Evolutionary conservation across 106 monocot species (phyloP).

Genomic region (Dendrobium huoshanense): DNA sequence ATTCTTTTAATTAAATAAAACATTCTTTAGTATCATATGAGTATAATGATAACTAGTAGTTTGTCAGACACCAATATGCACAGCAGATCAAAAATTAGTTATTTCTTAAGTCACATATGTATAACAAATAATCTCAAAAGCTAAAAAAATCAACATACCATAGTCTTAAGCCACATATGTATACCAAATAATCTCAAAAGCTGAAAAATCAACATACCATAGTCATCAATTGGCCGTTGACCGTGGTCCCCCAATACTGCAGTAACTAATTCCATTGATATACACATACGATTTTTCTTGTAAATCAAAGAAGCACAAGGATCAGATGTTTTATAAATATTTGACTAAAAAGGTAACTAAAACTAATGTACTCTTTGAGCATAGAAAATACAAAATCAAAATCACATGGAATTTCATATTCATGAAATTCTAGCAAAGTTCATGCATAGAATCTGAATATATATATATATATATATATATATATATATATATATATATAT

Average conservation of each 20-base stretch:
- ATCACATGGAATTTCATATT: not conserved
- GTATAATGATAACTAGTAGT: not conserved
- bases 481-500: too few relatives aligned
- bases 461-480: not conserved
- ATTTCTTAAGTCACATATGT: not conserved
- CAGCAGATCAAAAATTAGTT: not conserved
- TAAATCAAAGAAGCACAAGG: slow-evolving; percentile 2
- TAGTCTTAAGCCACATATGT: slow-evolving; percentile 33
- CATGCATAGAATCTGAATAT: not conserved
- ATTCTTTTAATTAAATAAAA: not conserved
- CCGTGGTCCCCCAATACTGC: slow-evolving; percentile 98
- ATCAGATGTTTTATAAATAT: not conserved
- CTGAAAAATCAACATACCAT: slow-evolving; percentile 47
- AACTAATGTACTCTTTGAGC: too few relatives aligned
- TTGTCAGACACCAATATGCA: not conserved
- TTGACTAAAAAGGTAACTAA: not conserved
- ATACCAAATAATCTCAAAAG: not conserved
- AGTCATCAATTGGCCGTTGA: slow-evolving; percentile 94
- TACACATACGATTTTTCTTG: slow-evolving; percentile 72
- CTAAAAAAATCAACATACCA: slow-evolving; percentile 42
- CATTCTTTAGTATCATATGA: not conserved
- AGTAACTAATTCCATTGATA: slow-evolving; percentile 97
- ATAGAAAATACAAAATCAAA: slow-evolving; percentile 3
- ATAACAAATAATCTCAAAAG: not conserved
- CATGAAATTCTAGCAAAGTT: not conserved